Base-by-base conservation (phyloP, 768 basidiomycete genomes). In the Tylopilus rubrobrunneus region DNA sequence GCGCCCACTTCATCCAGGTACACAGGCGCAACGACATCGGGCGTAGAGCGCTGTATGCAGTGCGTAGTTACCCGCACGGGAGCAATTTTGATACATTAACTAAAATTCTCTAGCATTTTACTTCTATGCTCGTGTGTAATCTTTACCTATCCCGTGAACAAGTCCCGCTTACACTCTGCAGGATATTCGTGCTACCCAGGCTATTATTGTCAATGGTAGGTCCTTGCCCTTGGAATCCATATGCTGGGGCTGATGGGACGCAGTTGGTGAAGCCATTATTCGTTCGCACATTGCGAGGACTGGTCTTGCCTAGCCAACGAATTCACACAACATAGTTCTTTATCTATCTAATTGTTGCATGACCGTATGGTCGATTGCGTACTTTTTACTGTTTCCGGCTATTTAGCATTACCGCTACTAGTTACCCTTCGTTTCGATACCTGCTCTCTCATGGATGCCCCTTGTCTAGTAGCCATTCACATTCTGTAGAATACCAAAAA, bases 1-100 rank as follows among this genome's bases (percentile, higher is more conserved):
- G 82, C n/a, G 80, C 85, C n/a, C 90, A 92, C 67, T 92, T 92
- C 63, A 71, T 84, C 27, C 86, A 88, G 57, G 83, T 84, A 11
- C 87, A 92, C 66, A 78, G 80, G 62, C 78, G 80, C 58, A 84
- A 84, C 56, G 86, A 88, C 62, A 69, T 73, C 29, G 75, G 77
- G 17, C 75, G 76, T 52, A 78, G 88, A 42, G 77, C 77, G 45
- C 73, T 90, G 17, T 89, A 83, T 64, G 77, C 82, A 45, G 85
- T 87, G 62, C 67, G 85, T 80, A 7, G 47, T 51, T 21, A 42
- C 48, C 34, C 36, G n/a, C n/a, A 21, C 19, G 21, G 45, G 27
- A 52, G 45, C 28, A 12, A 43, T 14, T 19, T 37, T 9, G 42
- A n/a, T 15, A 15, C 63, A 48, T 52, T 65, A 49, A 56, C 54